A percentile compares a stretch with the other conserved stretches of the same genome.
Evolutionary conservation across 768 basidiomycete genomes (phyloP).

Genomic region (Filobasidium floriforme): DNA sequence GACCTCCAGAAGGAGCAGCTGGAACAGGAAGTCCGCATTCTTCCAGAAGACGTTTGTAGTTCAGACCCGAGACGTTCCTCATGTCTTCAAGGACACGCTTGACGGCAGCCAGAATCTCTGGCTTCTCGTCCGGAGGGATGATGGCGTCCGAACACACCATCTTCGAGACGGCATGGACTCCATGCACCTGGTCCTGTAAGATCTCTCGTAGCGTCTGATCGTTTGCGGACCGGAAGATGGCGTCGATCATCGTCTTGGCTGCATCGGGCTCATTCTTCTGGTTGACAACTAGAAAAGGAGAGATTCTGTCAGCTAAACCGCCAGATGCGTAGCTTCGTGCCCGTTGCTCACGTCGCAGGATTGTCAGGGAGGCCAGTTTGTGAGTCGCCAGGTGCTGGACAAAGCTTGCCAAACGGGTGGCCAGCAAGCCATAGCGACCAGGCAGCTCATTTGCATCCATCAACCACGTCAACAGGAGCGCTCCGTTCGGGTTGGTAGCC

Average conservation of each 20-base stretch:
- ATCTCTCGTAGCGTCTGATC: slow-evolving; percentile 91
- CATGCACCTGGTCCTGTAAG: slow-evolving; percentile 91
- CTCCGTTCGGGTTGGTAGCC: slow-evolving; percentile 95
- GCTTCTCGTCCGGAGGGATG: slow-evolving; percentile 64
- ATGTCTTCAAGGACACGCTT: slow-evolving; percentile 79
- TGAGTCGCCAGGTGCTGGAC: slow-evolving; percentile 95
- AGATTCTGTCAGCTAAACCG: neutral
- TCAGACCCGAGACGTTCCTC: slow-evolving; percentile 88
- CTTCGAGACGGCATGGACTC: slow-evolving; percentile 65
- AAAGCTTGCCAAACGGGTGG: slow-evolving; percentile 93
- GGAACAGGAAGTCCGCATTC: slow-evolving; percentile 80
- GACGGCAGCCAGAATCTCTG: slow-evolving; percentile 69
- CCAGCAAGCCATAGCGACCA: slow-evolving; percentile 86
- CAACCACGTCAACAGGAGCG: slow-evolving; percentile 89
- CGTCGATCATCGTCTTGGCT: slow-evolving; percentile 74
- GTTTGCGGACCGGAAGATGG: slow-evolving; percentile 78
- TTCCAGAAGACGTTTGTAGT: slow-evolving; percentile 85
- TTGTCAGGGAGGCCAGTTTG: slow-evolving; percentile 90
- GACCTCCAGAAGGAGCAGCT: slow-evolving; percentile 20
- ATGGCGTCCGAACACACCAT: slow-evolving; percentile 72
- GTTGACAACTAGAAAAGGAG: slow-evolving; percentile 59
- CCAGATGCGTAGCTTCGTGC: neutral
- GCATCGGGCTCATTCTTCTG: slow-evolving; percentile 90
- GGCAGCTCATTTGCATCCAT: slow-evolving; percentile 90
- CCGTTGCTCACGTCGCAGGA: slow-evolving; percentile 58